phyloP scores from a whole-genome alignment of 805 yeast species.

The Cyberlindnera sargentensis region DNA sequence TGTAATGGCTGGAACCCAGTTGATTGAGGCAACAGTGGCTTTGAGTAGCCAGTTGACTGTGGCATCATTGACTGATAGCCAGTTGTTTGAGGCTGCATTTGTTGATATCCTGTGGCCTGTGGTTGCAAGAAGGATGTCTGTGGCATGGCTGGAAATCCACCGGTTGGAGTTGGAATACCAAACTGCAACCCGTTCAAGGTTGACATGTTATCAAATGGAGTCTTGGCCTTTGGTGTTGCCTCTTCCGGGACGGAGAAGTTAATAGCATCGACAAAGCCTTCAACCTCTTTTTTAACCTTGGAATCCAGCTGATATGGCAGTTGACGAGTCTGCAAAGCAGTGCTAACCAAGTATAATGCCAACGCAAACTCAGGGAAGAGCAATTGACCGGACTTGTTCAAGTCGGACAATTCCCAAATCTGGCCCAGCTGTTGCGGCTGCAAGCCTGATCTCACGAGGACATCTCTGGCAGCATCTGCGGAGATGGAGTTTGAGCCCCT shows the following conservation, averaged over 20 bases:
- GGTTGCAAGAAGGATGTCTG: slow-evolving; percentile 10
- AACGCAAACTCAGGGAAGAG: slow-evolving; percentile 92
- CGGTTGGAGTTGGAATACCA: slow-evolving; percentile 18
- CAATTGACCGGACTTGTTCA: slow-evolving; percentile 76
- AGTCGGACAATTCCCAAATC: slow-evolving; percentile 89
- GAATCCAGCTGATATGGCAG: slow-evolving; percentile 70
- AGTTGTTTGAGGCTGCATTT: slow-evolving; percentile 12
- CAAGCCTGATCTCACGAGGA: slow-evolving; percentile 73
- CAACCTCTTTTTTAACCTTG: slow-evolving; percentile 73
- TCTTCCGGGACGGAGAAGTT: slow-evolving; percentile 62
- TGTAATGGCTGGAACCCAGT: slow-evolving; percentile 22
- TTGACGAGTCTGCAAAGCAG: slow-evolving; percentile 69
- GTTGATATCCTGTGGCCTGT: slow-evolving; percentile 13
- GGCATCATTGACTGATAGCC: slow-evolving; percentile 23
- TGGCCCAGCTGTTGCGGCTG: slow-evolving; percentile 70
- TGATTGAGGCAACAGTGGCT: slow-evolving; percentile 41
- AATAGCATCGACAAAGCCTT: slow-evolving; percentile 84
- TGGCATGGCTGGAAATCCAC: slow-evolving; percentile 16
- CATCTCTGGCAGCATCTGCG: slow-evolving; percentile 71
- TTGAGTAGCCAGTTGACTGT: slow-evolving; percentile 27
- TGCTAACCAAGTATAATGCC: slow-evolving; percentile 80
- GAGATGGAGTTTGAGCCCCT: slow-evolving; percentile 41
- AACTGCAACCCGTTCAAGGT: slow-evolving; percentile 30
- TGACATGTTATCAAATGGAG: slow-evolving; percentile 35
- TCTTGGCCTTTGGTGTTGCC: slow-evolving; percentile 21